Base-by-base conservation (phyloP, 352 stramenopile genomes). In the Pythium grandisporangium region DNA sequence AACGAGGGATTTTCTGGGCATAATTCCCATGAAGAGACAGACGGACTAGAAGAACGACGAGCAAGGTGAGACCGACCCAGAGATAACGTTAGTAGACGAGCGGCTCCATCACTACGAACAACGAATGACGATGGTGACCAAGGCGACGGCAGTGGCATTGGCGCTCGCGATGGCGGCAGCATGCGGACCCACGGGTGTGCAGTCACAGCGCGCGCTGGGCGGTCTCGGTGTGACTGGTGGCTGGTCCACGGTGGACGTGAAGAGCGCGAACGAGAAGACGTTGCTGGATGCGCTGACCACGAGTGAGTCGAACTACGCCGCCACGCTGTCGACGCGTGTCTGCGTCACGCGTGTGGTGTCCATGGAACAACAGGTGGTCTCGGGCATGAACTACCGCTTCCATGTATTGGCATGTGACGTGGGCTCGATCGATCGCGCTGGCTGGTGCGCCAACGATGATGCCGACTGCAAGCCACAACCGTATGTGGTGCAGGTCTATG, bases 401-500 rank as follows among this genome's bases (percentile, higher is more conserved):
- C 21, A 30, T 5, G 43, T 69, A 21, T 39, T 45, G 8, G 59
- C 42, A 16, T 65, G 55, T 37, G 52, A 60, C 24, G 47, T 62
- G 17, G 68, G 73, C 20, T 42, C 30, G 27, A 54, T 33, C 37
- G 38, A 50, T 35, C 63, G 55, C 40, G 66, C 66, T 22, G 70
- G 70, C 22, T 52, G 45, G 27, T 84, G 75, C 48, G 48, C 39
- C 2, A 34, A 21, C 5, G 34, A 30, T 11, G 61, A 59, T 41
- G 43, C 64, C 45, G 39, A 48, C 27, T 69, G 61, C 37, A 23
- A 47, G 40, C 47, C 47, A 17, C 37, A 49, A 23, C 51, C 61
- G 42, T 87, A 75, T 35, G 46, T 59, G 21, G 61, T 90, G 37
- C 32, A 63, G 38, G 48, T 86, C 11, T 90, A 68, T 43, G 44